Base-by-base conservation (phyloP, 495 filamentous ascomycete genomes). In the Penicillium crystallinum region DNA sequence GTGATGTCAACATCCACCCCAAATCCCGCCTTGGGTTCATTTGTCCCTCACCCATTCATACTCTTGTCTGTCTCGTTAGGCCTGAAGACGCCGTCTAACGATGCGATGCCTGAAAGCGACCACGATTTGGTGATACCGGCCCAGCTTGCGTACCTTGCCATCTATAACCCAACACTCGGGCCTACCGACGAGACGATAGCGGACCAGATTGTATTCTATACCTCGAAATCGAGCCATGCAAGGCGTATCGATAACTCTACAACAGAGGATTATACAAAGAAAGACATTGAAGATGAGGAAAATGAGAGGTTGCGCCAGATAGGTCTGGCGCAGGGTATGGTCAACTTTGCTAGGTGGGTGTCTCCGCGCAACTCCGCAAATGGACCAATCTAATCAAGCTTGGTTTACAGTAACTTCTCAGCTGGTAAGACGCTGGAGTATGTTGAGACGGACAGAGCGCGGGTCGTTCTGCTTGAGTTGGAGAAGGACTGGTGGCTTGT, bases 261-360 rank as follows among this genome's bases (percentile, higher is more conserved):
- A 6, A 63, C 69, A 11, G 71, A 63, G 37, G 59, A 77, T 14
- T 81, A 86, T 33, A 75, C 83, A 48, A 76, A 75, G 36, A 87
- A 90, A 9, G 54, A 77, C 4, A 70, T 70, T 15, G 77, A 78
- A 35, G 81, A 88, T 58, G 77, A 87, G 46, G 79, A 77, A 53
- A 95, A 97, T 65, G 86, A 92, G 71, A 85, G 80, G 55, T 69
- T 97, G 61, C 81, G 95, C 54, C 90, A 95, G 72, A 88, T 98
- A 66, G 93, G 93, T n/a, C 80, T 98, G 56, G 95, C 93, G 46
- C 93, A 99, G 75, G 93, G 91, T 47, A 96, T 97, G 83, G 89
- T 96, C 52, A 87, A 86, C 67, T 97, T 99, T 71, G 87, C 88
- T 55, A 83, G 77, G 85, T 88, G 66, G 46, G 71, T 50, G 41